These are phyloP conservation scores for Salix caprea DNA, from an alignment of 345 rosid genomes.

Conservation along the genomic window DNA sequence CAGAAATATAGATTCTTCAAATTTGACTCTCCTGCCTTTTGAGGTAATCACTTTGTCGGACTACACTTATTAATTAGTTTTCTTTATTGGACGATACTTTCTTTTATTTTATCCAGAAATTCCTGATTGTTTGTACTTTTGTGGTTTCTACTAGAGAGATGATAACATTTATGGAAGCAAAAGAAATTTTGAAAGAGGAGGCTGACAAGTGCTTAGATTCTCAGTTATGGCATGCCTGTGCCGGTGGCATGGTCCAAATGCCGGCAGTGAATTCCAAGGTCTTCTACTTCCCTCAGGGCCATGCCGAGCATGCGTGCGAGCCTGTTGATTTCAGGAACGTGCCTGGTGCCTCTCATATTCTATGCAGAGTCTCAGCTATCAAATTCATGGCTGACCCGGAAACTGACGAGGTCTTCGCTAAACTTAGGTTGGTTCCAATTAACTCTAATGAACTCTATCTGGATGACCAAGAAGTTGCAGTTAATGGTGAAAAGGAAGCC, in stretches of 20 bases:
- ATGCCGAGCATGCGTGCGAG: slow-evolving; percentile 19
- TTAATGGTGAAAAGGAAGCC: slow-evolving; percentile 8
- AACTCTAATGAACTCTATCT: slow-evolving; percentile 2
- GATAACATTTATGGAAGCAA: slow-evolving; percentile 66
- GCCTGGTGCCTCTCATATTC: slow-evolving; percentile 16
- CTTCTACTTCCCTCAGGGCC: slow-evolving; percentile 31
- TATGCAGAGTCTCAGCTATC: slow-evolving; percentile 15
- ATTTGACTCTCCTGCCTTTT: neutral
- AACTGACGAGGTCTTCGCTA: slow-evolving; percentile 28
- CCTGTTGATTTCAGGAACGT: slow-evolving; percentile 19
- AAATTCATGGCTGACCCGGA: slow-evolving; percentile 33
- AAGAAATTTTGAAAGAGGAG: slow-evolving; percentile 41
- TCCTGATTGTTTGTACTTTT: slow-evolving; percentile 4
- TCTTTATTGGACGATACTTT: neutral
- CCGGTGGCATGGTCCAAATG: slow-evolving; percentile 33
- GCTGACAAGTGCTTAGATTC: slow-evolving; percentile 26
- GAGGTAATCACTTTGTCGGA: slow-evolving; percentile 23
- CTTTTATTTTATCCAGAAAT: neutral
- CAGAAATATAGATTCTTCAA: slow-evolving; percentile 7
- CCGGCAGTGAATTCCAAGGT: slow-evolving; percentile 20
- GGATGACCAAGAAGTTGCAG: slow-evolving; percentile 26
- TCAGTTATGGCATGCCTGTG: slow-evolving; percentile 34
- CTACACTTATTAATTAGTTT: neutral
- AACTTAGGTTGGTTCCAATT: slow-evolving; percentile 16
- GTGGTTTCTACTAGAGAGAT: slow-evolving; percentile 25